Evolutionary conservation across 768 basidiomycete genomes (phyloP).

Genomic region (Nidula microcarpa): DNA sequence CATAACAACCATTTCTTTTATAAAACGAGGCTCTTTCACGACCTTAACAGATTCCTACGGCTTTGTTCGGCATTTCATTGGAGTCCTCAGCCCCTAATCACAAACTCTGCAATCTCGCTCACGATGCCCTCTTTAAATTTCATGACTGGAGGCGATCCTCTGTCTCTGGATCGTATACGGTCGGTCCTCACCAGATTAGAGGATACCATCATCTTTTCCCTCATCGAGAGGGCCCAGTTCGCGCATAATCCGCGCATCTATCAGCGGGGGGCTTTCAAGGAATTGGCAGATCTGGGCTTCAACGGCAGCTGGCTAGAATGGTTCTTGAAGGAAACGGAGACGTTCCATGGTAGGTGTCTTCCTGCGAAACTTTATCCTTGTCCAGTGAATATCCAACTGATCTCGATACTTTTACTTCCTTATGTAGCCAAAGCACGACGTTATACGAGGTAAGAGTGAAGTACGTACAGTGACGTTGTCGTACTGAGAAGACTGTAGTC

Average conservation of each 20-base stretch:
- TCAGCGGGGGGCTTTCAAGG: slow-evolving; percentile 71
- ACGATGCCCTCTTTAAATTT: slow-evolving; percentile 67
- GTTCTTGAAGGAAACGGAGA: slow-evolving; percentile 95
- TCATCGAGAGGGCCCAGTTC: slow-evolving; percentile 97
- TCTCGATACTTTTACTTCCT: background rate
- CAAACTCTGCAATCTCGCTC: background rate
- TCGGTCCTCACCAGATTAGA: slow-evolving; percentile 86
- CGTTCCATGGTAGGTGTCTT: slow-evolving; percentile 77
- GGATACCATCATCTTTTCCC: slow-evolving; percentile 97
- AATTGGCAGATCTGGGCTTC: slow-evolving; percentile 72
- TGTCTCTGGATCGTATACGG: slow-evolving; percentile 86
- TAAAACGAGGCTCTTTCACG: too few species aligned
- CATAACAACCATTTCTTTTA: too few species aligned
- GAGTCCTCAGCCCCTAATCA: background rate
- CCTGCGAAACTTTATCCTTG: slow-evolving; percentile 1
- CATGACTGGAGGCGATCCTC: slow-evolving; percentile 72
- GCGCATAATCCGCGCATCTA: slow-evolving; percentile 92
- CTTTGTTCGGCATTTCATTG: slow-evolving; percentile 15
- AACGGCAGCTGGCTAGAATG: slow-evolving; percentile 93
- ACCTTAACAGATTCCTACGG: slow-evolving; percentile 6
- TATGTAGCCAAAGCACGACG: slow-evolving; percentile 86
- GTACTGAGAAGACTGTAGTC: slow-evolving; percentile 43
- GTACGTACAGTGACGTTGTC: background rate
- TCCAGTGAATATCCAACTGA: background rate
- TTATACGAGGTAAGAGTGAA: slow-evolving; percentile 74